Evolutionary conservation across 805 yeast species (phyloP).

Genomic region (Vanderwaltozyma verrucispora): DNA sequence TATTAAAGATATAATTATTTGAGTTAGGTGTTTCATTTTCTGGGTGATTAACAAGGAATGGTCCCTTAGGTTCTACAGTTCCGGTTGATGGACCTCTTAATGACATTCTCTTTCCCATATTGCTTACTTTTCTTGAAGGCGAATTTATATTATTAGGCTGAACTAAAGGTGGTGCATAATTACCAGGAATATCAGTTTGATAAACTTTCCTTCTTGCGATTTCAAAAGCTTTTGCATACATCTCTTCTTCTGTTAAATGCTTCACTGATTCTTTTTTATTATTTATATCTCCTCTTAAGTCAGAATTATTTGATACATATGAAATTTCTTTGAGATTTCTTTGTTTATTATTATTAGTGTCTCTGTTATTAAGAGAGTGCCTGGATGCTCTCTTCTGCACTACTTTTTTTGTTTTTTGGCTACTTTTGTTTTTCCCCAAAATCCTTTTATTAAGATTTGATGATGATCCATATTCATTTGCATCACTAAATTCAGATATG

Average conservation of each 20-base stretch:
- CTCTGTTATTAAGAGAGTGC: not conserved
- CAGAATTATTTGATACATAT: not conserved
- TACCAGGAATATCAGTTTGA: slow-evolving; percentile 25
- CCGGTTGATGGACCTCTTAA: slow-evolving; percentile 6
- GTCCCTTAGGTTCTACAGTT: not conserved
- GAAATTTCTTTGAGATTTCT: not conserved
- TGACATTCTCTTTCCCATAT: slow-evolving; percentile 19
- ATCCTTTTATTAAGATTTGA: not conserved
- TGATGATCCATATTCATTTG: slow-evolving; percentile 3
- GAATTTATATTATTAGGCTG: not conserved
- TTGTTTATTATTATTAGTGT: not conserved
- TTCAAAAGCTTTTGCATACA: slow-evolving; percentile 45
- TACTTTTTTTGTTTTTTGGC: slow-evolving; percentile 1
- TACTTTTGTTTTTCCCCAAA: not conserved
- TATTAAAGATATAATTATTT: no score
- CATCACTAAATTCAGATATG: slow-evolving; percentile 21
- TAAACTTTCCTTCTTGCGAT: slow-evolving; percentile 49
- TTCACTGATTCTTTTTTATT: not conserved
- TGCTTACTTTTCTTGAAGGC: slow-evolving; percentile 4
- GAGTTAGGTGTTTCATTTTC: no score
- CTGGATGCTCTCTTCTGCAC: no score
- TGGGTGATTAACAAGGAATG: not conserved
- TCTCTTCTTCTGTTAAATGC: slow-evolving; percentile 31
- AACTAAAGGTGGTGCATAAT: not conserved
- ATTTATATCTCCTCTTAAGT: not conserved